Evolutionary conservation across 108 stramenopile species (phyloP).

Genomic region (Cyclotella kingstonii): DNA sequence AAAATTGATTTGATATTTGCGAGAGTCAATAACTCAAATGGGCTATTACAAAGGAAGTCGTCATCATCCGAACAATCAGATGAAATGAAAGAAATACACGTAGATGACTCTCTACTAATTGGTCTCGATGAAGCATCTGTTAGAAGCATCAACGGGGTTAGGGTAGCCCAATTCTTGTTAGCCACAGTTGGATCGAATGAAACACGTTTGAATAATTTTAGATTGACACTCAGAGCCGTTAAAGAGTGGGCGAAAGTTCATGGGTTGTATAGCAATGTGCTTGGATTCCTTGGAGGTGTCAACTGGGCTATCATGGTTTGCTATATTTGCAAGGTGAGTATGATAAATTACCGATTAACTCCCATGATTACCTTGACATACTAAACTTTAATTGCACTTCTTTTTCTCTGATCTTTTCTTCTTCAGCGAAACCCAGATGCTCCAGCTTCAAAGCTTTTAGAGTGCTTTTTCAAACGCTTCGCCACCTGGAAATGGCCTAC

Average conservation of each 20-base stretch:
- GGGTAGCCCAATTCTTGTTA: constrained; percentile 86
- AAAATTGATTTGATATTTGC: constrained; percentile 78
- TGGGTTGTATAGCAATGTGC: constrained; percentile 93
- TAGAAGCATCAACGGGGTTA: constrained; percentile 90
- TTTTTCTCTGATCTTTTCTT: not conserved
- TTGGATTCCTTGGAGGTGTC: constrained; percentile 95
- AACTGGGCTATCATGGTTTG: constrained; percentile 95
- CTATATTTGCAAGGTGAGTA: constrained; percentile 61
- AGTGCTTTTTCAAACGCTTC: constrained; percentile 76
- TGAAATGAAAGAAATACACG: constrained; percentile 46
- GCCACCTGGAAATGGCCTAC: constrained; percentile 83
- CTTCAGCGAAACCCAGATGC: constrained; percentile 62
- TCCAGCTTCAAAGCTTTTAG: constrained; percentile 54
- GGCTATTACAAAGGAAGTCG: constrained; percentile 24
- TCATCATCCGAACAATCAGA: constrained; percentile 24
- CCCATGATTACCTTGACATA: too few species aligned
- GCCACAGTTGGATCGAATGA: constrained; percentile 12
- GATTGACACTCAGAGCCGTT: constrained; percentile 74
- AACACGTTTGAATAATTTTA: constrained; percentile 47
- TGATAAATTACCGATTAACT: too few species aligned
- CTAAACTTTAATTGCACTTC: not conserved
- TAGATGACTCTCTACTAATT: constrained; percentile 37
- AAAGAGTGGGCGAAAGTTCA: constrained; percentile 89
- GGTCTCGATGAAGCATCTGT: constrained; percentile 80
- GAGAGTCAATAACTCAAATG: constrained; percentile 26